Base-by-base conservation (phyloP, 2,329 filamentous ascomycete species). In the Exutisphaerella laricina region DNA sequence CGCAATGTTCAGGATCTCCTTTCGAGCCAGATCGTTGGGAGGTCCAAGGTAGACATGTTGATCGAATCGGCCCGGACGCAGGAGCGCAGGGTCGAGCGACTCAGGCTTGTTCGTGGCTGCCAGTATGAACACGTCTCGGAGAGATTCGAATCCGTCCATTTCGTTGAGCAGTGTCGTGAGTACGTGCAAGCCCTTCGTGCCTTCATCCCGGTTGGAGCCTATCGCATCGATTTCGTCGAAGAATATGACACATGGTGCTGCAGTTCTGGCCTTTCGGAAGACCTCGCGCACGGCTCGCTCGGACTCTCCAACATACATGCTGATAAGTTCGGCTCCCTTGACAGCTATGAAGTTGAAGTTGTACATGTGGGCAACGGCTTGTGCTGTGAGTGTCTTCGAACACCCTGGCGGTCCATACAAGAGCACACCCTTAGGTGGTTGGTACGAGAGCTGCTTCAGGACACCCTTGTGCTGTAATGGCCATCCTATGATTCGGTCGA, bases 171-270 rank as follows among this genome's bases (percentile, higher is more conserved):
- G 70, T 1, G 89, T 94, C 1, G 88, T 89, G 10, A 96, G 77
- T 32, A 94, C 85, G 60, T 96, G 92, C 35, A 95, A 74, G 1
- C 82, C 78, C 28, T 61, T 67, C 9, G 63, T 67, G 13, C 69
- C 64, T 4, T 66, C 63, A 10, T 76, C 62, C 54, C 70, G 74
- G 68, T 82, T 58, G 65, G 72, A 72, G 23, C 74, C 73, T 50
- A 97, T 90, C 4, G 86, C 82, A 66, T 97, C 89, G 56, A 97
- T 92, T 64, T 97, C 89, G 62, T 97, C 89, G 54, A 96, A 95
- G 73, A 96, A 97, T 57, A 97, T 88, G 66, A 96, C 90, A 61
- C 85, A 88, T 0, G 90, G 90, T 39, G 82, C 81, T 6, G 88
- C 89, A n/a, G 84, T 82, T 30, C 85, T 77, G 1, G 90, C 90